phyloP scores from a whole-genome alignment of 106 monocot genomes.

The Cymbidium sinense region DNA sequence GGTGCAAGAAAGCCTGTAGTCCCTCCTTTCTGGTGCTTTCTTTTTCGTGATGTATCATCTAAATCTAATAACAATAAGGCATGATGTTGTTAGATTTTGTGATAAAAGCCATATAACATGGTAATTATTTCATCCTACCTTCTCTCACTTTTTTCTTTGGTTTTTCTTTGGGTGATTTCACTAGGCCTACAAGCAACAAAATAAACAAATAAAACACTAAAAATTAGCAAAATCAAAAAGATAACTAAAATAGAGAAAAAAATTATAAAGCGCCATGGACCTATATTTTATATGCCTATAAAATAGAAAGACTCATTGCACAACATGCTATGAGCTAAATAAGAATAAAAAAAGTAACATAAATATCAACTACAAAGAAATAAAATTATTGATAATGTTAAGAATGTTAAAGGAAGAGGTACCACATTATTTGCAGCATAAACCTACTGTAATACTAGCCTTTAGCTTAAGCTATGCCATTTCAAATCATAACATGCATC shows the following conservation, averaged over 20 bases:
- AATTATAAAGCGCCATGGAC: too few species aligned
- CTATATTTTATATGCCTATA: too few species aligned
- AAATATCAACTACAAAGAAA: too few species aligned
- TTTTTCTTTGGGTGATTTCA: conserved; percentile 40
- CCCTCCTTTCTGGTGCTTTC: conserved; percentile 50
- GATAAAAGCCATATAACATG: background rate
- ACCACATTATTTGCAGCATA: too few species aligned
- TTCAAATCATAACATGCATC: too few species aligned
- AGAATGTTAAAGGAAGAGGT: too few species aligned
- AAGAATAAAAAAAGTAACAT: too few species aligned
- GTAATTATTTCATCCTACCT: conserved; percentile 27
- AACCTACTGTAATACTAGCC: too few species aligned
- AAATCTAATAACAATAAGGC: conserved; percentile 10
- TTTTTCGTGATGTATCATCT: conserved; percentile 32
- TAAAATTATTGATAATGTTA: too few species aligned
- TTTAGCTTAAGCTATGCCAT: too few species aligned
- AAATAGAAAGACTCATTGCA: too few species aligned
- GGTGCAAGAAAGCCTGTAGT: conserved; percentile 55
- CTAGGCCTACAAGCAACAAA: conserved; percentile 10
- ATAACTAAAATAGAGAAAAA: background rate
- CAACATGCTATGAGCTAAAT: too few species aligned
- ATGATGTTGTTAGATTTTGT: background rate
- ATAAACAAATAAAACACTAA: background rate
- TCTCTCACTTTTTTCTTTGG: conserved; percentile 51
- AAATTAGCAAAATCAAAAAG: background rate